A percentile compares a stretch with the other conserved stretches of the same genome.
These are phyloP conservation scores for Ganoderma multipileum DNA, from an alignment of 1,284 basidiomycete species.

Conservation along the genomic window DNA sequence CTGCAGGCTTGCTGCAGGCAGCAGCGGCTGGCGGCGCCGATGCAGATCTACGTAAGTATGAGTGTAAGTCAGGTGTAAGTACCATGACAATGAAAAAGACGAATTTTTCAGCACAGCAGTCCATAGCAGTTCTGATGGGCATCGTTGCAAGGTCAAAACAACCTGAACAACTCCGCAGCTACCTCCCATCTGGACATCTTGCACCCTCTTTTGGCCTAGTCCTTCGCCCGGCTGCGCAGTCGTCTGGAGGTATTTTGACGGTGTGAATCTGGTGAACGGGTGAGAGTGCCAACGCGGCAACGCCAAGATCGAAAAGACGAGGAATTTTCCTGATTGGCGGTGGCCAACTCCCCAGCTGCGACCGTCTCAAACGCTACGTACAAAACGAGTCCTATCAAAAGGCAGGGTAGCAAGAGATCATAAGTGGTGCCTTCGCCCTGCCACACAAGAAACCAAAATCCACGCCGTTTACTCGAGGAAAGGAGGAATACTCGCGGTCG, in stretches of 20 bases:
- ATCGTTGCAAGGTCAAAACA: too few species aligned
- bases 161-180: neutral
- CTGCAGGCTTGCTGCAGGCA: too few species aligned
- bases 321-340: neutral
- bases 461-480: too few species aligned
- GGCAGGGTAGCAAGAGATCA: too few species aligned
- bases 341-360: neutral
- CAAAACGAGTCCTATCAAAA: too few species aligned
- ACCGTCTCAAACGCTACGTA: neutral
- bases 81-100: neutral
- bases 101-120: neutral
- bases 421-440: too few species aligned
- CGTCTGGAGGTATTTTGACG: neutral
- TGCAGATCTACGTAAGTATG: neutral
- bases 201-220: neutral
- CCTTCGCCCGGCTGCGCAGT: neutral
- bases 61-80: neutral
- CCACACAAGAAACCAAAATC: too few species aligned
- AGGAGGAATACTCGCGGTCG: too few species aligned
- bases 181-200: neutral
- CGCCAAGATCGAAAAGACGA: neutral
- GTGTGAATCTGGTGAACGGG: neutral
- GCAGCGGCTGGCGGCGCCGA: neutral
- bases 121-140: neutral
- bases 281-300: neutral